Conservation (phyloP, 257 asterid species). For the Solanum medicagineum region DNA sequence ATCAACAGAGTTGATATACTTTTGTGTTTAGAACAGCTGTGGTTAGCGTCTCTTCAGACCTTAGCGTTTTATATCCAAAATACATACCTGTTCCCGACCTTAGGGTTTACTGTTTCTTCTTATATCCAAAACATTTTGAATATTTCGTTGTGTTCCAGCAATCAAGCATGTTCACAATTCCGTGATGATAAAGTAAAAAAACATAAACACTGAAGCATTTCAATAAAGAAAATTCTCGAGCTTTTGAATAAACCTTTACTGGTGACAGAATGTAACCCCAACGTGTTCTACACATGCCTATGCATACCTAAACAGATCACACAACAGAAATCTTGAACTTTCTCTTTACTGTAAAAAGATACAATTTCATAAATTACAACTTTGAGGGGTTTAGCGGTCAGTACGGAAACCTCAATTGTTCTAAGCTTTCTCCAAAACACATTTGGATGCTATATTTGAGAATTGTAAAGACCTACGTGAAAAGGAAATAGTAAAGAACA, state of each 20-base stretch:
- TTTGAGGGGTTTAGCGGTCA: neutral
- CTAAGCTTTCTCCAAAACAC: neutral
- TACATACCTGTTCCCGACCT: neutral
- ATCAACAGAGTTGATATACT: neutral
- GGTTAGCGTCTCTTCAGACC: neutral
- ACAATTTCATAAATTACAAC: neutral
- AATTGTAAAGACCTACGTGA: neutral
- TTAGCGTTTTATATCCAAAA: neutral
- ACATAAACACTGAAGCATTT: neutral
- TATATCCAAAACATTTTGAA: neutral
- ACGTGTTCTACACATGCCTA: neutral
- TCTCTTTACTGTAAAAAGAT: neutral
- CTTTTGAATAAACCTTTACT: neutral
- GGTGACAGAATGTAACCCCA: neutral
- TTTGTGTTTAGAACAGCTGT: neutral
- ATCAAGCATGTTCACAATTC: neutral
- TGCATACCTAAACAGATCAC: neutral
- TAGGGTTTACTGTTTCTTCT: neutral
- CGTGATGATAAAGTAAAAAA: neutral
- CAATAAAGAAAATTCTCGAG: neutral
- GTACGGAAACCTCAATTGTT: neutral
- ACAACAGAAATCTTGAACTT: neutral
- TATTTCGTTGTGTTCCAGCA: neutral
- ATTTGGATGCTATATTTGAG: neutral
- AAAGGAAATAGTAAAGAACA: neutral